These are phyloP conservation scores for Curvularia verruculosa DNA, from an alignment of 2,329 filamentous ascomycete genomes.

Conservation along the genomic window DNA sequence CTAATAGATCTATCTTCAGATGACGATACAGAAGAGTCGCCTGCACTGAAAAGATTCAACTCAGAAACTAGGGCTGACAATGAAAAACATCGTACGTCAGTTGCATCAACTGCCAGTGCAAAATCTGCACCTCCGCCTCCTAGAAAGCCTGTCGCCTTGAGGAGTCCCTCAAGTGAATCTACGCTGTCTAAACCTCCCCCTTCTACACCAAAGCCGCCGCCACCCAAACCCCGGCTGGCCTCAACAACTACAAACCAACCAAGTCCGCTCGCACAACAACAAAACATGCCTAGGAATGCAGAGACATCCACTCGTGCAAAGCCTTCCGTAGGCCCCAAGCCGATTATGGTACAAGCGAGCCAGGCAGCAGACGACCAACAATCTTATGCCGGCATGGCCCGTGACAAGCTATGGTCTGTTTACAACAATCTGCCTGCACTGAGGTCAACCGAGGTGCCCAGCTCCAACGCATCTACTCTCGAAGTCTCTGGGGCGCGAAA, in stretches of 20 bases:
- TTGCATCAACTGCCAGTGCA: slow-evolving; percentile 24
- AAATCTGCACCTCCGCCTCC: slow-evolving; percentile 44
- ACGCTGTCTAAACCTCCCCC: slow-evolving; percentile 17
- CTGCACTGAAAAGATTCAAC: slow-evolving; percentile 31
- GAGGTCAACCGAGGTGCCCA: slow-evolving; percentile 29
- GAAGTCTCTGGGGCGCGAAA: slow-evolving; percentile 18
- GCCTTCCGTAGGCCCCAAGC: slow-evolving; percentile 37
- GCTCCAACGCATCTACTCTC: slow-evolving; percentile 16
- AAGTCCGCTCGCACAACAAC: slow-evolving; percentile 39
- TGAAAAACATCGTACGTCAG: slow-evolving; percentile 20
- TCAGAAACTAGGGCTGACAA: slow-evolving; percentile 34
- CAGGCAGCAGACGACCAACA: slow-evolving; percentile 31
- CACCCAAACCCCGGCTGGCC: slow-evolving; percentile 42
- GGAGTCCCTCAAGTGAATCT: slow-evolving; percentile 46
- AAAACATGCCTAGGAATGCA: slow-evolving; percentile 21
- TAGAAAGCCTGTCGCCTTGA: slow-evolving; percentile 46
- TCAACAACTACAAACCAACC: slow-evolving; percentile 34
- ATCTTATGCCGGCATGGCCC: slow-evolving; percentile 47
- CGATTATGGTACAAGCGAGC: slow-evolving; percentile 26
- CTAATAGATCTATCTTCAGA: slow-evolving; percentile 58
- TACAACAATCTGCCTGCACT: slow-evolving; percentile 50
- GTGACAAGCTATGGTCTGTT: slow-evolving; percentile 48
- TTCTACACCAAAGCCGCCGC: slow-evolving; percentile 42
- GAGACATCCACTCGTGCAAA: slow-evolving; percentile 44
- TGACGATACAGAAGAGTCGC: slow-evolving; percentile 34